Evolutionary conservation across 2,329 filamentous ascomycete genomes (phyloP).

Genomic region (Ramularia collo-cygni): DNA sequence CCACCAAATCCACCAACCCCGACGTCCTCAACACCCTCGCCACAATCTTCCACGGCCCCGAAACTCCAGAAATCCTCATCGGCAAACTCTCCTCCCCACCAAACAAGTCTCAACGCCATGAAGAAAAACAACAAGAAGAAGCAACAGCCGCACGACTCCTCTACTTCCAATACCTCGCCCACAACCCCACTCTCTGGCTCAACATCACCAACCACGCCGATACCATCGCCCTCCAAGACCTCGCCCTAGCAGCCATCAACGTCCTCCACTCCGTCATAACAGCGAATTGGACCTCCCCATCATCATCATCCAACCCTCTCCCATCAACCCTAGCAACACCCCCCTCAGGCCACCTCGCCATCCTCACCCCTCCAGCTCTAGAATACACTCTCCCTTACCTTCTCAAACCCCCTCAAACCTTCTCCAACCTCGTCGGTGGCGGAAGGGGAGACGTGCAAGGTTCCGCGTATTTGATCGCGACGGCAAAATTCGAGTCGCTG

Average conservation of each 20-base stretch:
- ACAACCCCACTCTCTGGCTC: constrained; percentile 46
- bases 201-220: constrained; percentile 49
- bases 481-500: constrained; percentile 51
- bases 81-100: constrained; percentile 26
- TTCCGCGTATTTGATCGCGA: constrained; percentile 51
- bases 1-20: constrained; percentile 46
- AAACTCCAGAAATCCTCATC: constrained; percentile 26
- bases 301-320: constrained; percentile 27
- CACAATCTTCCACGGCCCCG: constrained; percentile 50
- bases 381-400: constrained; percentile 50
- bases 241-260: constrained; percentile 48
- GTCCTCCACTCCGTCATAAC: constrained; percentile 48
- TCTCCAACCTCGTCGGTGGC: constrained; percentile 51
- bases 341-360: constrained; percentile 42
- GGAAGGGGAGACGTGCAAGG: constrained; percentile 51
- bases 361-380: constrained; percentile 46
- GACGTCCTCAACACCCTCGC: constrained; percentile 51
- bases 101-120: constrained; percentile 12
- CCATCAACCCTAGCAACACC: constrained; percentile 33
- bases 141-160: constrained; percentile 48
- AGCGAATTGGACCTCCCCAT: constrained; percentile 44
- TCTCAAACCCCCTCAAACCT: constrained; percentile 50
- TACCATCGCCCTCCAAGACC: constrained; percentile 50
- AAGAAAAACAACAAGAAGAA: constrained; percentile 38
- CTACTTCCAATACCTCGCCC: constrained; percentile 47